Conservation (phyloP, 2,329 filamentous ascomycete species). For the Verruconis gallopava region DNA sequence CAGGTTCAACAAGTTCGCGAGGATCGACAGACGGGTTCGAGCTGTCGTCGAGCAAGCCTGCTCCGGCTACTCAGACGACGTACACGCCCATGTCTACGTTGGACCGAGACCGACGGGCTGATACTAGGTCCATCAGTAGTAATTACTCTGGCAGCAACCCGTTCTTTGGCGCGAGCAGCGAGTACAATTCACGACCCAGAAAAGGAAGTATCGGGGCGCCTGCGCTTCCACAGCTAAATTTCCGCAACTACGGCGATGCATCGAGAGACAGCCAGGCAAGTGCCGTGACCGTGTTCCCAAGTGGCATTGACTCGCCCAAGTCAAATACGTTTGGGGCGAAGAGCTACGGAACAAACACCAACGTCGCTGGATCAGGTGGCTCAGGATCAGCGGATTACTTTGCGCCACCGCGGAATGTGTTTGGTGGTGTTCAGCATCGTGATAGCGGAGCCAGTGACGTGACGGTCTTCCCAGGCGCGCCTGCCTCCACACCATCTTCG, state of each 20-base stretch:
- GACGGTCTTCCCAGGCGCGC: slow-evolving; percentile 20
- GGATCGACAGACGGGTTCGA: slow-evolving; percentile 4
- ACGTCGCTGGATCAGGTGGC: no score
- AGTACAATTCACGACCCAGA: slow-evolving; percentile 18
- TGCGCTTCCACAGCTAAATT: slow-evolving; percentile 26
- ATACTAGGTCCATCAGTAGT: slow-evolving; percentile 21
- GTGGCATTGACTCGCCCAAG: slow-evolving; percentile 7
- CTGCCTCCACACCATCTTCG: slow-evolving; percentile 19
- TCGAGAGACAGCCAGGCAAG: slow-evolving; percentile 43
- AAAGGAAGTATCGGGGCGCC: slow-evolving; percentile 18
- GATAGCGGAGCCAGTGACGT: slow-evolving; percentile 11
- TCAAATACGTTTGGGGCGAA: neutral
- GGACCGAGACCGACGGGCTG: neutral
- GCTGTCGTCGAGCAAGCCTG: neutral
- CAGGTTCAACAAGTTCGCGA: slow-evolving; percentile 5
- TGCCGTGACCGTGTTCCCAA: slow-evolving; percentile 20
- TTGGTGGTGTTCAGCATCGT: neutral
- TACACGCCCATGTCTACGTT: neutral
- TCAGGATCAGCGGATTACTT: slow-evolving; percentile 1
- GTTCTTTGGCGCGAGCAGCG: neutral
- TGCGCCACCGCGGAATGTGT: slow-evolving; percentile 1
- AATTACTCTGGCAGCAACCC: slow-evolving; percentile 15
- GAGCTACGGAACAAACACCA: neutral
- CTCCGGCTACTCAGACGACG: neutral
- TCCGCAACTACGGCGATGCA: slow-evolving; percentile 31